Evolutionary conservation across 2,329 filamentous ascomycete species (phyloP).

Genomic region (Arthrobotrys megalospora): DNA sequence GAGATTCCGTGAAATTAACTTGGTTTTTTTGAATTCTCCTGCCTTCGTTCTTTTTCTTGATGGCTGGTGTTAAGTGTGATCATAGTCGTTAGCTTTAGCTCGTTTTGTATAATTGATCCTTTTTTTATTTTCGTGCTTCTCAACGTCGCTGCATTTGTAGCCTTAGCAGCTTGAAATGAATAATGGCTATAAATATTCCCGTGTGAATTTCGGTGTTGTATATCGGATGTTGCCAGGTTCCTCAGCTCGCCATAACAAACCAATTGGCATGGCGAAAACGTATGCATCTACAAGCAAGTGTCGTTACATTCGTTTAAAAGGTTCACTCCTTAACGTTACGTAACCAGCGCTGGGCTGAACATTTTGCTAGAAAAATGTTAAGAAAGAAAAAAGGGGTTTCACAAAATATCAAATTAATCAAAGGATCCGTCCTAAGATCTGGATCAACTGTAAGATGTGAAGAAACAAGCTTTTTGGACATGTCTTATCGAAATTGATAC

Average conservation of each 20-base stretch:
- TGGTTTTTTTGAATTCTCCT: too few relatives aligned
- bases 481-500: slow-evolving; percentile 6
- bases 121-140: not conserved
- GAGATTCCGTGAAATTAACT: slow-evolving; percentile 24
- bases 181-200: not conserved
- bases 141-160: too few relatives aligned
- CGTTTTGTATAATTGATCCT: slow-evolving; percentile 7
- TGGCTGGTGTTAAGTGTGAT: not conserved
- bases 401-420: not conserved
- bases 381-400: not conserved
- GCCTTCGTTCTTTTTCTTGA: not conserved
- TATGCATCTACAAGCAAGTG: slow-evolving; percentile 24
- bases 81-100: not conserved
- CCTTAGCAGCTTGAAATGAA: too few relatives aligned
- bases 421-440: not conserved
- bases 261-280: not conserved
- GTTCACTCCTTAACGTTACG: not conserved
- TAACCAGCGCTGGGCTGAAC: not conserved
- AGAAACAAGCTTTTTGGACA: slow-evolving; percentile 15
- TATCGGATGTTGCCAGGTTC: slow-evolving; percentile 14
- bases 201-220: not conserved
- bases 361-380: too few relatives aligned
- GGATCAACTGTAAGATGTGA: not conserved
- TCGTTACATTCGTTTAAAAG: slow-evolving; percentile 29
- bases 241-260: not conserved